Evolutionary conservation across 257 asterid species (phyloP).

Genomic region (Asclepias syriaca): DNA sequence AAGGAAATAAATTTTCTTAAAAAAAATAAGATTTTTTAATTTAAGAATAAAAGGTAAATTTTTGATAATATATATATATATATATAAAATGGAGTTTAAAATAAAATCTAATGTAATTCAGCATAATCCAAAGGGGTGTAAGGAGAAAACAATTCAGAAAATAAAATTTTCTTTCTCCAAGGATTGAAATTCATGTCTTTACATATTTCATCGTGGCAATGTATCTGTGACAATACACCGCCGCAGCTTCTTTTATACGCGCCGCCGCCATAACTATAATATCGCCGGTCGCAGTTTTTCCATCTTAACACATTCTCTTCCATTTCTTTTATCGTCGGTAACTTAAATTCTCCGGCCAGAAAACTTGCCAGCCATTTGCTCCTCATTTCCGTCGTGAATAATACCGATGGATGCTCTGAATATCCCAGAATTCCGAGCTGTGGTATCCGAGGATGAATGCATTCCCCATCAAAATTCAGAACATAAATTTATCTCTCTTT

Average conservation of each 20-base stretch:
- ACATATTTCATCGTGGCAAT: conserved; percentile 54
- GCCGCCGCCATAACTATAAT: conserved; percentile 6
- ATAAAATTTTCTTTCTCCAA: conserved; percentile 33
- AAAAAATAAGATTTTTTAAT: no score
- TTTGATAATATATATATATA: no score
- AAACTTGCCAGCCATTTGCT: conserved; percentile 52
- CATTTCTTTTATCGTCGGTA: conserved; percentile 40
- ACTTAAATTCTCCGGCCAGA: conserved; percentile 39
- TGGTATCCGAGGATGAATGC: conserved; percentile 59
- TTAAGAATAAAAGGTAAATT: no score
- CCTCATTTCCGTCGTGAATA: conserved; percentile 47
- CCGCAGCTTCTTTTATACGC: conserved; percentile 46
- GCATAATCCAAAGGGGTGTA: conserved; percentile 45
- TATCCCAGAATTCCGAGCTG: conserved; percentile 56
- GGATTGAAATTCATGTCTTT: conserved; percentile 49
- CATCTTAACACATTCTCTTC: conserved; percentile 41
- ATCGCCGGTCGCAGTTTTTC: conserved; percentile 33
- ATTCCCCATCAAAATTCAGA: conserved; percentile 28
- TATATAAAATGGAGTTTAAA: no score
- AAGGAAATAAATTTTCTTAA: no score
- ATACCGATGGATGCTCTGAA: conserved; percentile 45
- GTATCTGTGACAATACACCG: conserved; percentile 44
- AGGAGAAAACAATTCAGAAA: conserved; percentile 35
- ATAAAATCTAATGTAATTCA: not conserved
- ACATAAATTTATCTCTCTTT: no score